Conservation (phyloP, 768 basidiomycete species). For the Cystobasidium onofrii region DNA sequence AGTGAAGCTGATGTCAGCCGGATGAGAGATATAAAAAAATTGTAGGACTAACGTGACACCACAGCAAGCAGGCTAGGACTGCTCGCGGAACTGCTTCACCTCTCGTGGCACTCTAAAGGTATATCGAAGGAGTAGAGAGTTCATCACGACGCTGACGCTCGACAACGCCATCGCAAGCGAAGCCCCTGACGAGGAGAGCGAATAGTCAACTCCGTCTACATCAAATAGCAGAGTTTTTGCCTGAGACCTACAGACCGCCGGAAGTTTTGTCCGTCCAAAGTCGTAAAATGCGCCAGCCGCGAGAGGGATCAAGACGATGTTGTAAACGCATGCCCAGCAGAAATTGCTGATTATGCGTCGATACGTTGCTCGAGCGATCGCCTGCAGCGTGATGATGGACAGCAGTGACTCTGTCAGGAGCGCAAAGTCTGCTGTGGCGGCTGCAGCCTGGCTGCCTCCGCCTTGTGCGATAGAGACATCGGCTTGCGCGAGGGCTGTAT, state of each 20-base stretch:
- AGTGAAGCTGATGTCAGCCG: too few species aligned
- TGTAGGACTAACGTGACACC: too few species aligned
- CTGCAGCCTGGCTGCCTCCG: conserved; percentile 52
- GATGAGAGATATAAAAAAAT: too few species aligned
- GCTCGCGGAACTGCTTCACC: conserved; percentile 12
- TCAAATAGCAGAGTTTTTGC: not conserved
- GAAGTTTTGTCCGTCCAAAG: conserved; percentile 27
- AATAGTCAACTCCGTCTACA: not conserved
- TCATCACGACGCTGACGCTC: conserved; percentile 30
- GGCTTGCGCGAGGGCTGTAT: conserved; percentile 54
- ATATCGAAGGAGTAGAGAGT: conserved; percentile 18
- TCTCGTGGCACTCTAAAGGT: conserved; percentile 28
- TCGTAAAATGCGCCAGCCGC: conserved; percentile 34
- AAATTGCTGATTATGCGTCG: conserved; percentile 36
- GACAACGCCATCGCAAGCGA: conserved; percentile 35
- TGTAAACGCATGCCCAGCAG: conserved; percentile 32
- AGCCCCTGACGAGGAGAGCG: not conserved
- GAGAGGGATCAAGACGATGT: conserved; percentile 32
- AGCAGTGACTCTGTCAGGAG: conserved; percentile 56
- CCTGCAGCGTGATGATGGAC: conserved; percentile 56
- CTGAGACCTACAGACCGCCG: conserved; percentile 12
- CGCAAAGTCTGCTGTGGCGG: conserved; percentile 72
- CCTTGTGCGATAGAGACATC: conserved; percentile 55
- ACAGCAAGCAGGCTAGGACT: not conserved
- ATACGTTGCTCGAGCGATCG: conserved; percentile 53